Evolutionary conservation across 2,329 filamentous ascomycete genomes (phyloP).

Genomic region (Chaetoscypha palmicola): DNA sequence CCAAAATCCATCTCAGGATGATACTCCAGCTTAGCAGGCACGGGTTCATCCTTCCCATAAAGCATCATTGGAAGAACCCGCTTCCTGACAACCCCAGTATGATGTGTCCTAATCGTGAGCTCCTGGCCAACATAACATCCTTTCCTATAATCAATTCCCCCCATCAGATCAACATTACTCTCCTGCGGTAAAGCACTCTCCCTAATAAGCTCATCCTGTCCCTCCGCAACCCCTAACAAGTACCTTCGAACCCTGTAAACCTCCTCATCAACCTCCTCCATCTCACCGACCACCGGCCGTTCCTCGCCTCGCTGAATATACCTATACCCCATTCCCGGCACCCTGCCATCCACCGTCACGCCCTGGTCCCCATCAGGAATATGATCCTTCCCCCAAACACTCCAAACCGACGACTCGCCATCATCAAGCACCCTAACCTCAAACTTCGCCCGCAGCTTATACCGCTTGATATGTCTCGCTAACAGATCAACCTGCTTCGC

Average conservation of each 20-base stretch:
- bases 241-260: constrained; percentile 73
- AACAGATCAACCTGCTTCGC: constrained; percentile 54
- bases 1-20: constrained; percentile 30
- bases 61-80: constrained; percentile 75
- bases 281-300: constrained; percentile 27
- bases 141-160: constrained; percentile 86
- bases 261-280: constrained; percentile 43
- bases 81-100: constrained; percentile 89
- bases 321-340: constrained; percentile 49
- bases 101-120: constrained; percentile 88
- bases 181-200: constrained; percentile 77
- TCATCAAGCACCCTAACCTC: constrained; percentile 57
- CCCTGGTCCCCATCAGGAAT: constrained; percentile 19
- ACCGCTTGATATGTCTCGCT: constrained; percentile 68
- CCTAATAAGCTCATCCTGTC: constrained; percentile 66
- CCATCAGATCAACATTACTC: constrained; percentile 79
- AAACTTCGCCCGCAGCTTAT: constrained; percentile 80
- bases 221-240: constrained; percentile 75
- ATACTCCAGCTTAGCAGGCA: constrained; percentile 42
- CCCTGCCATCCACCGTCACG: constrained; percentile 40
- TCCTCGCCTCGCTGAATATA: constrained; percentile 35
- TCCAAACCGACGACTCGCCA: constrained; percentile 63
- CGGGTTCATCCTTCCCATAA: constrained; percentile 39
- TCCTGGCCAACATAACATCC: constrained; percentile 97
- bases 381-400: constrained; percentile 51